Evolutionary conservation across 2,329 filamentous ascomycete species (phyloP), one percentile per base, ranked within the genome.

Genomic region (Fusarium setosum): DNA sequence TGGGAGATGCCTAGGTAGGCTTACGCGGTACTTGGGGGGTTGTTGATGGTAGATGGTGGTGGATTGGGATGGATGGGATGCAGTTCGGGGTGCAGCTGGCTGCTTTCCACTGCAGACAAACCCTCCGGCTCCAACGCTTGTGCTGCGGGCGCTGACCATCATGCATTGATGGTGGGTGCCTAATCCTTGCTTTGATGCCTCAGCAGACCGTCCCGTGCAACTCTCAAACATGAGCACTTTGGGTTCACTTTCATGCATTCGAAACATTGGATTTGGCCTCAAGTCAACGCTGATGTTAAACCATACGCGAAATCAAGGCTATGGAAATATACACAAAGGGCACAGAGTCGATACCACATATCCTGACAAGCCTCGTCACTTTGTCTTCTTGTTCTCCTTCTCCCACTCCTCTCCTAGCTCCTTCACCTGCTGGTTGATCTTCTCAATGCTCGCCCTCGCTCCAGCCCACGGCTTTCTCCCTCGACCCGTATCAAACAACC

Each of bases 381-480:
- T 65, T 9, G 59, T 71, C 63, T 67, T 72, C 63, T 66, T 71
- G 20, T 69, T 65, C 56, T 70, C 67, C 52, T 38, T 55, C 59
- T 70, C 55, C 70, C 68, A 72, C 8, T 45, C 38, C 38, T 70
- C 65, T 17, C 53, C 65, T 41, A 69, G 29, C 32, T 67, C 59
- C 47, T 65, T 64, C 10, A 61, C 51, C 23, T 68, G 63, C 9
- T 56, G 53, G 17, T 79, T 77, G 12, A 68, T 59, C 41, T 67
- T 68, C 31, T 71, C 51, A 21, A 79, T 78, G 13, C 54, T 64
- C 5, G 73, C 74, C 44, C 68, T 73, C 2, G 80, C 80, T 1
- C 77, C 78, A 10, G 70, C 55, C 81, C 80, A 83, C n/a, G 71
- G 63, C 67, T 74, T 78, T 48, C 82, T 73, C 32, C 74, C 75